Evolutionary conservation across 2,329 filamentous ascomycete species (phyloP).

Genomic region (Fusarium sp.): DNA sequence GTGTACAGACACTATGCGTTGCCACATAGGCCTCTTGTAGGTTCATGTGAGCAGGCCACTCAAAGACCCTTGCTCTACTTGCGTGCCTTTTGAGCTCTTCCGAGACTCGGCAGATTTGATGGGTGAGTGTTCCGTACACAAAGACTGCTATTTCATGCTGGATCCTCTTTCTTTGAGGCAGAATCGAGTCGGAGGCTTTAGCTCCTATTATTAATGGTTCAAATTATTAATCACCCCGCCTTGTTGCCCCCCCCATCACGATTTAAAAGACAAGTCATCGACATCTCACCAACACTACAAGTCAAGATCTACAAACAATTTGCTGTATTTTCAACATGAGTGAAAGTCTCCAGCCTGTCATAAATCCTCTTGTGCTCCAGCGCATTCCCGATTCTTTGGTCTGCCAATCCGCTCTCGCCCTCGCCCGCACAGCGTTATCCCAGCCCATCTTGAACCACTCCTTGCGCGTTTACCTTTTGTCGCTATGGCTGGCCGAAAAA

Average conservation of each 20-base stretch:
- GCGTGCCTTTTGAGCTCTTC: not conserved
- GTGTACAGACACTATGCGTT: not conserved
- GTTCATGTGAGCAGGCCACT: not conserved
- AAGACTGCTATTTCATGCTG: not conserved
- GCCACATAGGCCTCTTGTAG: not conserved
- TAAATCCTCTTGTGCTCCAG: not conserved
- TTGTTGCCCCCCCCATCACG: not conserved
- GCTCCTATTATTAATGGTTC: not conserved
- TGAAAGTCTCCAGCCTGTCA: not conserved
- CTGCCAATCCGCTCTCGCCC: constrained; percentile 32
- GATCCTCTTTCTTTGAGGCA: not conserved
- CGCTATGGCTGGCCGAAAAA: constrained; percentile 38
- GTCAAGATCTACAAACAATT: not conserved
- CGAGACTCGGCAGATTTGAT: not conserved
- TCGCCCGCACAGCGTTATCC: constrained; percentile 35
- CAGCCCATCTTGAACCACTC: constrained; percentile 49
- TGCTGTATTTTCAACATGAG: not conserved
- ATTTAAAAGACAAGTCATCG: not conserved
- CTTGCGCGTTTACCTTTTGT: constrained; percentile 45
- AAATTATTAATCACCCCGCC: constrained; percentile 1
- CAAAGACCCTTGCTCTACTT: not conserved
- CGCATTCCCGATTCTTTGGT: constrained; percentile 27
- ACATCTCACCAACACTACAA: not conserved
- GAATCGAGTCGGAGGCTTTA: not conserved
- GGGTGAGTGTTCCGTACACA: not conserved